These are phyloP conservation scores for Vitis rupestris DNA, from an alignment of 164 flowering plant species.

Conservation along the genomic window DNA sequence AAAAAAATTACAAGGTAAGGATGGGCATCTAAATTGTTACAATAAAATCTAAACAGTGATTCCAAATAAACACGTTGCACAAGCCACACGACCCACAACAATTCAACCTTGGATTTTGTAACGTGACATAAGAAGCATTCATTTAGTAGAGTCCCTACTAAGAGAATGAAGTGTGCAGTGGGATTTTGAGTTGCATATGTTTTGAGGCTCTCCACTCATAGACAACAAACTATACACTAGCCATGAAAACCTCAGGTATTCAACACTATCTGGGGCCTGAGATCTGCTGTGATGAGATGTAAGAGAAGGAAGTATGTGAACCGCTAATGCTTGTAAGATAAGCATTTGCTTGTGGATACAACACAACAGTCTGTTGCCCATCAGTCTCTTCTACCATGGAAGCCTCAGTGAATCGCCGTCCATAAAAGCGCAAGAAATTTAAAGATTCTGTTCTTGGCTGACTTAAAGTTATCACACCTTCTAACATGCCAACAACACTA, in stretches of 20 bases:
- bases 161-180: no score
- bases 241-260: not conserved
- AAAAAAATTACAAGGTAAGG: not conserved
- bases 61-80: constrained; percentile 6
- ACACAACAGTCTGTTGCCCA: constrained; percentile 10
- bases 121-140: not conserved
- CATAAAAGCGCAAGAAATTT: constrained; percentile 72
- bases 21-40: not conserved
- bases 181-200: not conserved
- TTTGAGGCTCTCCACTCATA: not conserved
- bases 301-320: constrained; percentile 33
- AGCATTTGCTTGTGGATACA: constrained; percentile 28
- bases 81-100: constrained; percentile 1
- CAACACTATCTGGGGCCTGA: constrained; percentile 63
- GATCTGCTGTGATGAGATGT: constrained; percentile 61
- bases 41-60: not conserved
- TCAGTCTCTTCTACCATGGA: constrained; percentile 35
- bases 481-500: constrained; percentile 80
- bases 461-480: constrained; percentile 50
- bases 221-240: constrained; percentile 1
- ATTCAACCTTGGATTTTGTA: not conserved
- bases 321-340: constrained; percentile 22
- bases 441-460: constrained; percentile 56
- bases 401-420: constrained; percentile 63
- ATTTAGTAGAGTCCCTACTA: not conserved